Percentiles rank a stretch among this genome's conserved stretches.
Conservation (phyloP, 331 rosid species). For the Arachis monticola region DNA sequence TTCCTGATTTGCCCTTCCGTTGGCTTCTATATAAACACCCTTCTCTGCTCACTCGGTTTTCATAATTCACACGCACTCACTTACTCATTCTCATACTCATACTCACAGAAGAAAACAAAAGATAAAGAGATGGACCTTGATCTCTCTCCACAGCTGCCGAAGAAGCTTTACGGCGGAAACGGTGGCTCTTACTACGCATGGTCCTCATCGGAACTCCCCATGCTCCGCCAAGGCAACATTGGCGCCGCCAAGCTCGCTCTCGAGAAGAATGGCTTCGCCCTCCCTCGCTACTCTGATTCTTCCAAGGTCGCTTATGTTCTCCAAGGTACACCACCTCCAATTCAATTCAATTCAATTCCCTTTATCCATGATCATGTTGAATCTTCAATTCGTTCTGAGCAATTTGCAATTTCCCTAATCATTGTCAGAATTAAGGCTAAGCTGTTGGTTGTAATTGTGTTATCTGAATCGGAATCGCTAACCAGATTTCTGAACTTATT, state of each 20-base stretch:
- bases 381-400: background rate
- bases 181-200: conserved; percentile 69
- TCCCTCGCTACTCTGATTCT: conserved; percentile 76
- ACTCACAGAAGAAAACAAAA: background rate
- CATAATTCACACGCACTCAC: background rate
- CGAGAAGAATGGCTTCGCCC: conserved; percentile 73
- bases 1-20: background rate
- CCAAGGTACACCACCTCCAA: conserved; percentile 53
- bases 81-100: background rate
- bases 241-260: conserved; percentile 76
- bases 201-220: conserved; percentile 71
- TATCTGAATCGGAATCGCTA: no score
- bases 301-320: conserved; percentile 78
- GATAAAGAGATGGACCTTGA: conserved; percentile 58
- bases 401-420: no score
- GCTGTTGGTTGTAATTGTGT: no score
- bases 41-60: background rate
- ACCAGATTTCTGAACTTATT: no score
- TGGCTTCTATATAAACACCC: background rate
- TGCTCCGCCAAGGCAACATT: conserved; percentile 68
- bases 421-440: no score
- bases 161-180: conserved; percentile 51
- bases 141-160: conserved; percentile 66
- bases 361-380: background rate
- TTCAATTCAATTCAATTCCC: background rate